A percentile compares a stretch with the other conserved stretches of the same genome.
Evolutionary conservation across 148 eudicot species (phyloP).

Genomic region (Nyssa sinensis): DNA sequence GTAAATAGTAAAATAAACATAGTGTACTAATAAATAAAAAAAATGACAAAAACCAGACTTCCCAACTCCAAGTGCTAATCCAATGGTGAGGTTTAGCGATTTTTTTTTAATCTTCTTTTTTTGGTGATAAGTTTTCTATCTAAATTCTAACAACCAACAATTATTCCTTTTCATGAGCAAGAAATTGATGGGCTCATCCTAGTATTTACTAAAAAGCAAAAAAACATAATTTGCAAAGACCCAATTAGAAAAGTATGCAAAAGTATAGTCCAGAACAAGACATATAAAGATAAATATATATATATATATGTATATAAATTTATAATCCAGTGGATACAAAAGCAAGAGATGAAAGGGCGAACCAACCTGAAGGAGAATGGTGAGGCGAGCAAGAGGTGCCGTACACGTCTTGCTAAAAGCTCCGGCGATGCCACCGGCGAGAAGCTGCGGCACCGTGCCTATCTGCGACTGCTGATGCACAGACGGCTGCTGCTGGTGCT

Average conservation of each 20-base stretch:
- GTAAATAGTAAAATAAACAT: too few species aligned
- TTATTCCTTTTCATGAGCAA: neutral
- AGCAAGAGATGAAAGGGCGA: neutral
- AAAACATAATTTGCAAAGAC: neutral
- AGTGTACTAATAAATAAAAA: too few species aligned
- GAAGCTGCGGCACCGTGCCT: conserved; percentile 35
- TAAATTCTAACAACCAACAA: neutral
- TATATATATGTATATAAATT: too few species aligned
- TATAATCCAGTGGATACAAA: neutral
- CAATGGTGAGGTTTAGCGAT: too few species aligned
- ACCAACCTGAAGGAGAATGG: conserved; percentile 37
- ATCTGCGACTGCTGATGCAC: conserved; percentile 21
- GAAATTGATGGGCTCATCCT: neutral
- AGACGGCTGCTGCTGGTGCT: conserved; percentile 17
- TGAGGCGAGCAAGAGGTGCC: conserved; percentile 38
- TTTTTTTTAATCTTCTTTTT: too few species aligned
- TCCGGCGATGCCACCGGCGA: conserved; percentile 42
- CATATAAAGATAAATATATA: too few species aligned
- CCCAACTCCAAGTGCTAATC: neutral
- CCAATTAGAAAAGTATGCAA: too few species aligned
- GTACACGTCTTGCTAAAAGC: conserved; percentile 46
- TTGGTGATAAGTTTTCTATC: neutral
- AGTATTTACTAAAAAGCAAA: neutral
- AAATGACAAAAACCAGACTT: neutral
- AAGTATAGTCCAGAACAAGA: neutral